phyloP scores from a whole-genome alignment of 1,284 basidiomycete species.

The Cryptococcus depauperatus region DNA sequence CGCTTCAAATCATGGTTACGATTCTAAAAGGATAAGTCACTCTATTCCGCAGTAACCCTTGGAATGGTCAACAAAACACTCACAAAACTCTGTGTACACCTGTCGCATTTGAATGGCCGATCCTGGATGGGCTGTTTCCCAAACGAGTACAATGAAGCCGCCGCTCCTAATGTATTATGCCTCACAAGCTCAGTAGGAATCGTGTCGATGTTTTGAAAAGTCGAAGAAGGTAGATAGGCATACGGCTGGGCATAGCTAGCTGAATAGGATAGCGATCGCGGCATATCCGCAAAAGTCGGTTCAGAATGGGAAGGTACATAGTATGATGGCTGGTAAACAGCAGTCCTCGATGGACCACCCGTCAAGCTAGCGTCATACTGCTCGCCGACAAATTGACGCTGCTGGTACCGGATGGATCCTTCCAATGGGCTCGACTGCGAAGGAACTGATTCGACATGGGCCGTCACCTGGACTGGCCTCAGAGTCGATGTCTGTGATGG shows the following conservation, averaged over 20 bases:
- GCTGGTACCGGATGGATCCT: conserved; percentile 7
- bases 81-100: conserved; percentile 45
- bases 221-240: conserved; percentile 12
- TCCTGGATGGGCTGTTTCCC: conserved; percentile 30
- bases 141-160: conserved; percentile 5
- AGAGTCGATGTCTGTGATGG: conserved; percentile 3
- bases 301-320: conserved; percentile 16
- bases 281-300: conserved; percentile 33
- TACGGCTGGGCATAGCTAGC: conserved; percentile 25
- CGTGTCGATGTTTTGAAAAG: no score
- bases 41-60: no score
- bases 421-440: conserved; percentile 12
- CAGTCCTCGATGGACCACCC: conserved; percentile 1
- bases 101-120: conserved; percentile 46
- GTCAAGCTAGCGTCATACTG: conserved; percentile 4
- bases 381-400: neutral
- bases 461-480: neutral
- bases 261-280: conserved; percentile 38
- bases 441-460: neutral
- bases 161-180: conserved; percentile 26
- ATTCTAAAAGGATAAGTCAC: no score
- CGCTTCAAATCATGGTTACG: conserved; percentile 48
- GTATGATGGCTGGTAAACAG: conserved; percentile 10
- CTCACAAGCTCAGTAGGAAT: conserved; percentile 15
- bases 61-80: conserved; percentile 13